Base-by-base conservation (phyloP, 1,284 basidiomycete species). In the Xanthoconium separans region DNA sequence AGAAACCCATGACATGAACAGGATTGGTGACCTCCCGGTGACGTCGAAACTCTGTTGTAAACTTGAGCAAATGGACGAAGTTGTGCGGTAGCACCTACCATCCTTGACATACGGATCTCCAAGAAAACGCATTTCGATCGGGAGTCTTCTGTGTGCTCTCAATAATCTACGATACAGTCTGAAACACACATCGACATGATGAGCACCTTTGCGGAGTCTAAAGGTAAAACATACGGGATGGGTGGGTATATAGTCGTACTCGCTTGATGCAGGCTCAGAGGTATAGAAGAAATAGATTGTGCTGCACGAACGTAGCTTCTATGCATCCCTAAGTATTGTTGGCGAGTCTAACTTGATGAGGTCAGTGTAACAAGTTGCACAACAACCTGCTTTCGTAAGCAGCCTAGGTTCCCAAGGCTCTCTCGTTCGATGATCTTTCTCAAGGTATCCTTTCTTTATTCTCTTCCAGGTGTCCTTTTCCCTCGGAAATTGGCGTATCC, bases 101-200 rank as follows among this genome's bases (percentile, higher is more conserved):
- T 87, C 83, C 75, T 93, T 96, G 54, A 96, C 81, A 66, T 96
- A 97, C 36, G 81, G 80, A 70, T 98, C 94, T 31, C 95, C 94
- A 55, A 96, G 76, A 37, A 81, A 85, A 18, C 93, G 81, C 89
- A 96, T 92, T 58, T 95, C 93, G 9, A 66, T 55, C 0, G 92
- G 88, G 4, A 97, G 77, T 53, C 71, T 70, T 39, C 89, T 80
- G 65, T 97, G 95, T 1, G 85, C 84, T 13, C 94, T 82, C 27
- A 97, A 75, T 29, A 98, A 77, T 46, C 85, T 77, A 43, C 93
- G 85, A 70, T 90, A 95, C 27, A 97, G 75, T 22, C 92, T 95
- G 34, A 44, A 49, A n/a, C n/a, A 54, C 51, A 27, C 10, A 44
- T 41, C 49, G 12, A 37, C 22, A n/a, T n/a, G n/a, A 48, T 54